Evolutionary conservation across 768 basidiomycete species (phyloP).

Genomic region (Suillus variegatus): DNA sequence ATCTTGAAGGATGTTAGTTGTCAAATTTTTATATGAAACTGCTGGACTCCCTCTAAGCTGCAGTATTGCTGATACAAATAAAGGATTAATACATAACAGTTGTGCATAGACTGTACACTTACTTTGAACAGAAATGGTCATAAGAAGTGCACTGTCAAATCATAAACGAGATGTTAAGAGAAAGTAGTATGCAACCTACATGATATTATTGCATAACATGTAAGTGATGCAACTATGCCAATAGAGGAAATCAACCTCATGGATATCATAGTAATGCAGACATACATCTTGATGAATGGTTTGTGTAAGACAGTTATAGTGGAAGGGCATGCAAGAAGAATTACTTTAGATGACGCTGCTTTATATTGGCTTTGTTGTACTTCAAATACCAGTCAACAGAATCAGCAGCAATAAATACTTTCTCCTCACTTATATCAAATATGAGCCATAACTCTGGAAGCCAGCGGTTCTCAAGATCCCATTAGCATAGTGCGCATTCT

Average conservation of each 20-base stretch:
- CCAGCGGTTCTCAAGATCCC: constrained; percentile 10
- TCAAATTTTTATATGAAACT: neutral
- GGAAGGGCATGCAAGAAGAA: neutral
- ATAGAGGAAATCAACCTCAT: neutral
- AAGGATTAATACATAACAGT: neutral
- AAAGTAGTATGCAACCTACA: constrained; percentile 3
- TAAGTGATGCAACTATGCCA: constrained; percentile 9
- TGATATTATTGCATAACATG: constrained; percentile 9
- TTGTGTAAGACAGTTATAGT: neutral
- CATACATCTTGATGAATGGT: neutral
- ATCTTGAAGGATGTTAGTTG: constrained; percentile 8
- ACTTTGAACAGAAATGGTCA: constrained; percentile 17
- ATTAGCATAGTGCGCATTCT: neutral
- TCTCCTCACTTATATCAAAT: constrained; percentile 6
- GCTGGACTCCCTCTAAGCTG: constrained; percentile 9
- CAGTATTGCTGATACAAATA: constrained; percentile 3
- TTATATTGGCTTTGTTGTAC: constrained; percentile 2
- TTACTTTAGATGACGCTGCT: constrained; percentile 6
- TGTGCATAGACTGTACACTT: neutral
- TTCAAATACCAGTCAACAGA: neutral
- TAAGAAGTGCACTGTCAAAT: constrained; percentile 11
- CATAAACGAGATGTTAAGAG: neutral
- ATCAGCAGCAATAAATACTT: neutral
- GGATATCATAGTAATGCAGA: neutral
- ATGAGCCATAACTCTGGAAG: constrained; percentile 9